Evolutionary conservation across 371 early-diverging fungal species (phyloP).

Genomic region (Apophysomyces ossiformis): DNA sequence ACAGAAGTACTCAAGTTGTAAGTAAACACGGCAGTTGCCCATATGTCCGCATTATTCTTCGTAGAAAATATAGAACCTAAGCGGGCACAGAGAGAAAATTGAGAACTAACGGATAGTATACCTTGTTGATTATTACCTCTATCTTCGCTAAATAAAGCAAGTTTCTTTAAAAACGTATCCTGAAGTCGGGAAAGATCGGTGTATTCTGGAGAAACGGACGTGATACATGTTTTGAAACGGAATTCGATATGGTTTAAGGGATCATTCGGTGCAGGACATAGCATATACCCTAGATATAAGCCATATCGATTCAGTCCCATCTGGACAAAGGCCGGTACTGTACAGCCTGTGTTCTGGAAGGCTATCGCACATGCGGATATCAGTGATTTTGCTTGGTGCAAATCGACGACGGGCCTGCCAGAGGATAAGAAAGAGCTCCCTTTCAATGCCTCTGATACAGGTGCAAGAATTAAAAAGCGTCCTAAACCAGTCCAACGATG

Average conservation of each 20-base stretch:
- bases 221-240: conserved; percentile 65
- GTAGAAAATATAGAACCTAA: not conserved
- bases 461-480: conserved; percentile 52
- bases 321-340: conserved; percentile 78
- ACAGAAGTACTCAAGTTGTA: conserved; percentile 61
- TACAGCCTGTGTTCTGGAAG: conserved; percentile 72
- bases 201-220: conserved; percentile 61
- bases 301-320: conserved; percentile 67
- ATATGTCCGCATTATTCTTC: conserved; percentile 26
- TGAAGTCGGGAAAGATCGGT: conserved; percentile 63
- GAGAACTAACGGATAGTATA: not conserved
- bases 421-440: conserved; percentile 32
- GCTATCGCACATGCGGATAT: conserved; percentile 78
- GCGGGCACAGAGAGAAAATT: not conserved
- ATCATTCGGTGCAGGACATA: conserved; percentile 22
- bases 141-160: conserved; percentile 38
- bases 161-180: conserved; percentile 56
- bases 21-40: conserved; percentile 53
- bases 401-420: conserved; percentile 51
- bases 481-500: conserved; percentile 68
- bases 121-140: conserved; percentile 29
- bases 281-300: conserved; percentile 67
- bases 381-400: conserved; percentile 67
- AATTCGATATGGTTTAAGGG: conserved; percentile 45
- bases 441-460: conserved; percentile 37